Evolutionary conservation across 192 early-diverging fungal genomes (phyloP).

Genomic region (Coemansia aciculifera): DNA sequence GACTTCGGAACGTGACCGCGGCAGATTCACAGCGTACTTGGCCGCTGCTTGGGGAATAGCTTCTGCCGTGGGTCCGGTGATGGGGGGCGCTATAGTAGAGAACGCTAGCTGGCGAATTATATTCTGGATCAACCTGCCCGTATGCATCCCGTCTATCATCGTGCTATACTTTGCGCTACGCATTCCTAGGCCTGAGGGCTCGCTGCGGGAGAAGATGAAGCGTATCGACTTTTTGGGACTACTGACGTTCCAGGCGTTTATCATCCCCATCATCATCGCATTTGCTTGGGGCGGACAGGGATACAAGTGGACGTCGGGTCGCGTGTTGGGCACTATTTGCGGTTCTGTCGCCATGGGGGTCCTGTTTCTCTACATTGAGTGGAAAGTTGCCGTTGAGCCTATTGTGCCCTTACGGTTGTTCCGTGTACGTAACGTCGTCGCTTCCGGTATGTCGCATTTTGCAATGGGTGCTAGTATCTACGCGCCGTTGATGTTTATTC

Average conservation of each 20-base stretch:
- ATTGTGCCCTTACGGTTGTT: slow-evolving; percentile 54
- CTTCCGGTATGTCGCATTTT: slow-evolving; percentile 32
- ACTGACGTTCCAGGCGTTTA: slow-evolving; percentile 56
- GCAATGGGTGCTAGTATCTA: slow-evolving; percentile 55
- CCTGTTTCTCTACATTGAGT: slow-evolving; percentile 60
- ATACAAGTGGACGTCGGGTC: slow-evolving; percentile 69
- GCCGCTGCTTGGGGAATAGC: slow-evolving; percentile 60
- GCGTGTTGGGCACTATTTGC: slow-evolving; percentile 63
- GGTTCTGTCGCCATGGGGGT: slow-evolving; percentile 28
- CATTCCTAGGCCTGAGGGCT: slow-evolving; percentile 42
- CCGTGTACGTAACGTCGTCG: slow-evolving; percentile 55
- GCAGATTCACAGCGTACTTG: slow-evolving; percentile 62
- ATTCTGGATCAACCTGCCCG: slow-evolving; percentile 66
- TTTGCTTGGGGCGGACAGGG: slow-evolving; percentile 76
- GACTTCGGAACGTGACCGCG: slow-evolving; percentile 61
- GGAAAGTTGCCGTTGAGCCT: slow-evolving; percentile 67
- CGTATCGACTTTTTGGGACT: slow-evolving; percentile 71
- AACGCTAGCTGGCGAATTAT: slow-evolving; percentile 52
- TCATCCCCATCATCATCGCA: slow-evolving; percentile 69
- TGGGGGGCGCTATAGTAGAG: slow-evolving; percentile 64
- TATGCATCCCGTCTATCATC: slow-evolving; percentile 48
- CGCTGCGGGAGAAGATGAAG: slow-evolving; percentile 52
- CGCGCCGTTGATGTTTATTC: slow-evolving; percentile 64
- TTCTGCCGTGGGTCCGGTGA: slow-evolving; percentile 60
- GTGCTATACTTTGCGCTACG: slow-evolving; percentile 50